Conservation (phyloP, 2,329 filamentous ascomycete genomes). For the Paraphaeosphaeria minitans region DNA sequence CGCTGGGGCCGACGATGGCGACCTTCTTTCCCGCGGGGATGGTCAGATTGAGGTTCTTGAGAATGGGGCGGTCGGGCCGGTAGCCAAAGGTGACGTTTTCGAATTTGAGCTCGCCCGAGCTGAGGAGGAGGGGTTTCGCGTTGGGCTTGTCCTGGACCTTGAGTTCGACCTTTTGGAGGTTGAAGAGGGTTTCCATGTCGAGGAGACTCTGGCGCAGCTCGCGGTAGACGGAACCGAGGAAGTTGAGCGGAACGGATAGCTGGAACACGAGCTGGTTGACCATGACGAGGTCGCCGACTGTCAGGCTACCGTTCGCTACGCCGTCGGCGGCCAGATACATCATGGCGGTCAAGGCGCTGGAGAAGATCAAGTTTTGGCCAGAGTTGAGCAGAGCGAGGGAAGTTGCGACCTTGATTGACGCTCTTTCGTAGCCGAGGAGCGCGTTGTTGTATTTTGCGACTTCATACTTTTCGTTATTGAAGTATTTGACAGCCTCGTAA, state of each 20-base stretch:
- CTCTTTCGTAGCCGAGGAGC: slow-evolving; percentile 83
- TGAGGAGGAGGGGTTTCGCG: slow-evolving; percentile 73
- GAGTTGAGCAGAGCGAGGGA: slow-evolving; percentile 91
- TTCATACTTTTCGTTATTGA: slow-evolving; percentile 98
- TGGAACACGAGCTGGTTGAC: slow-evolving; percentile 99
- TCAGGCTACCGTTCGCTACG: slow-evolving; percentile 78
- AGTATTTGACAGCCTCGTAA: slow-evolving; percentile 99
- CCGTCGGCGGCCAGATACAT: slow-evolving; percentile 97
- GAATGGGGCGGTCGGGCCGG: slow-evolving; percentile 81
- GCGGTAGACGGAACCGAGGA: slow-evolving; percentile 95
- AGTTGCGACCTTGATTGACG: slow-evolving; percentile 95
- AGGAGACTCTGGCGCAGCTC: slow-evolving; percentile 92
- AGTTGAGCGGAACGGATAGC: slow-evolving; percentile 94
- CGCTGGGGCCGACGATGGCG: slow-evolving; percentile 91
- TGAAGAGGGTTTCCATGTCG: slow-evolving; percentile 99
- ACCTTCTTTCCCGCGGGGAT: slow-evolving; percentile 97
- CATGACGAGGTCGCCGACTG: slow-evolving; percentile 96
- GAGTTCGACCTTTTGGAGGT: slow-evolving; percentile 94
- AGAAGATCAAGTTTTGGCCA: slow-evolving; percentile 97
- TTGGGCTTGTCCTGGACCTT: slow-evolving; percentile 77
- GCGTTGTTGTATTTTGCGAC: slow-evolving; percentile 88
- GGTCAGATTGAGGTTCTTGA: slow-evolving; percentile 81
- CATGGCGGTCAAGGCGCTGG: slow-evolving; percentile 89
- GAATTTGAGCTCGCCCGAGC: slow-evolving; percentile 88
- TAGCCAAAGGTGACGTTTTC: slow-evolving; percentile 97